These are phyloP conservation scores for Xanthoconium separans DNA, from an alignment of 1,284 basidiomycete species.

Conservation along the genomic window DNA sequence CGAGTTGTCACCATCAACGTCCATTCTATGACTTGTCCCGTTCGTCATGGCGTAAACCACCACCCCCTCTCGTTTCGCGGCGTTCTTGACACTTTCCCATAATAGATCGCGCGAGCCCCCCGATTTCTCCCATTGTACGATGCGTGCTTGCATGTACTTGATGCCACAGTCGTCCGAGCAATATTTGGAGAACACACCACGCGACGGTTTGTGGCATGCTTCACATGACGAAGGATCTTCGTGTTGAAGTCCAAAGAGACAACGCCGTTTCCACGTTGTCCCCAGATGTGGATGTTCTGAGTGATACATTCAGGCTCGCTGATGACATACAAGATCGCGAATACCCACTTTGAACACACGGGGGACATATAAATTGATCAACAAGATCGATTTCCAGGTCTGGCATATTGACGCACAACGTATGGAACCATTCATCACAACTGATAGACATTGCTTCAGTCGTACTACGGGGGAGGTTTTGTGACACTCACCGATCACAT, in stretches of 20 bases:
- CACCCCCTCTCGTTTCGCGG: constrained; percentile 66
- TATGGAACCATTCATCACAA: constrained; percentile 90
- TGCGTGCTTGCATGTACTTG: constrained; percentile 61
- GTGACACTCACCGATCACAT: constrained; percentile 68
- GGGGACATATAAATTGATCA: constrained; percentile 83
- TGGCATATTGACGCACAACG: constrained; percentile 73
- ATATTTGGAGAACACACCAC: constrained; percentile 80
- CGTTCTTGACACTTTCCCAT: constrained; percentile 70
- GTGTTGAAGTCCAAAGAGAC: constrained; percentile 62
- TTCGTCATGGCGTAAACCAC: constrained; percentile 43
- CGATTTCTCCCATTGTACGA: constrained; percentile 55
- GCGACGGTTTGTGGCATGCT: constrained; percentile 76
- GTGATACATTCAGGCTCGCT: neutral
- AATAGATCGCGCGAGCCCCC: constrained; percentile 60
- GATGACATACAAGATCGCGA: constrained; percentile 4
- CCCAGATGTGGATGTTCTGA: constrained; percentile 60
- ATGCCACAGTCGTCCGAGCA: constrained; percentile 80
- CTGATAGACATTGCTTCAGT: constrained; percentile 37
- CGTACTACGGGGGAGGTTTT: neutral
- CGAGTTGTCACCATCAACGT: constrained; percentile 14
- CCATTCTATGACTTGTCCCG: constrained; percentile 14
- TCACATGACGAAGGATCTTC: constrained; percentile 55
- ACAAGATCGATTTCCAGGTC: constrained; percentile 79
- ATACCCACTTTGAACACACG: constrained; percentile 67
- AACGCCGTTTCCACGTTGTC: constrained; percentile 80